Percentiles rank a stretch among this genome's conserved stretches.
Conservation (phyloP, 31 red algal genomes). For the Porphyra umbilicalis region DNA sequence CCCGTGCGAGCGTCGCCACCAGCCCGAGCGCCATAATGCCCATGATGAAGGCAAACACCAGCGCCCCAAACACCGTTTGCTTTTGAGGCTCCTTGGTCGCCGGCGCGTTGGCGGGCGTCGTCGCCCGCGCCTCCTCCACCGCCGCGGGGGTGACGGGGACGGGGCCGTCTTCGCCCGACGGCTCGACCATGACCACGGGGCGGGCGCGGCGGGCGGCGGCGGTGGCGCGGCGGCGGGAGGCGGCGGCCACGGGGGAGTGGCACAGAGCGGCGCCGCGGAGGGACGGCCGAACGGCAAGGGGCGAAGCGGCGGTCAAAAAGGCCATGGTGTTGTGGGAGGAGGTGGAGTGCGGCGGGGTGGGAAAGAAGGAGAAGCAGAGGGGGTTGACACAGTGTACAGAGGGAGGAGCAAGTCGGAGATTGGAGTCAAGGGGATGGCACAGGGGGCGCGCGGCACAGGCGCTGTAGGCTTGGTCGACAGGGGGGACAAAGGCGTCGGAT, state of each 20-base stretch:
- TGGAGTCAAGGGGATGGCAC: no score
- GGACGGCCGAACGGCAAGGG: not conserved
- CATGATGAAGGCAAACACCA: constrained; percentile 49
- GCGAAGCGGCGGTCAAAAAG: not conserved
- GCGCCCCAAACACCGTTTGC: constrained; percentile 45
- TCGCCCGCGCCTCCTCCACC: constrained; percentile 41
- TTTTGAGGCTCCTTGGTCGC: constrained; percentile 69
- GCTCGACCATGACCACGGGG: constrained; percentile 53
- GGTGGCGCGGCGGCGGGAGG: constrained; percentile 23
- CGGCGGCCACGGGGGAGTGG: not conserved
- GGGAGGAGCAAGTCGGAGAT: no score
- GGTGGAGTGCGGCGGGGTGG: not conserved
- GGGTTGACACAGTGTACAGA: no score
- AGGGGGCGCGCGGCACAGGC: no score
- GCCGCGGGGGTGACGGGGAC: constrained; percentile 56
- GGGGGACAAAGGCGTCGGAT: no score
- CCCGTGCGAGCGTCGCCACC: constrained; percentile 44
- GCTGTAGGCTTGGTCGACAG: no score
- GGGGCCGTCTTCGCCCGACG: constrained; percentile 70
- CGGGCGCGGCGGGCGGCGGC: constrained; percentile 36
- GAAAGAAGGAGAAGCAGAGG: no score
- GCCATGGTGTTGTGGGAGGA: not conserved
- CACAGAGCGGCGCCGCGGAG: not conserved
- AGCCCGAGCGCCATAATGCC: constrained; percentile 41
- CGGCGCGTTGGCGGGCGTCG: constrained; percentile 69